These are phyloP conservation scores for Serendipita sp. DNA, from an alignment of 768 basidiomycete species.

Conservation along the genomic window DNA sequence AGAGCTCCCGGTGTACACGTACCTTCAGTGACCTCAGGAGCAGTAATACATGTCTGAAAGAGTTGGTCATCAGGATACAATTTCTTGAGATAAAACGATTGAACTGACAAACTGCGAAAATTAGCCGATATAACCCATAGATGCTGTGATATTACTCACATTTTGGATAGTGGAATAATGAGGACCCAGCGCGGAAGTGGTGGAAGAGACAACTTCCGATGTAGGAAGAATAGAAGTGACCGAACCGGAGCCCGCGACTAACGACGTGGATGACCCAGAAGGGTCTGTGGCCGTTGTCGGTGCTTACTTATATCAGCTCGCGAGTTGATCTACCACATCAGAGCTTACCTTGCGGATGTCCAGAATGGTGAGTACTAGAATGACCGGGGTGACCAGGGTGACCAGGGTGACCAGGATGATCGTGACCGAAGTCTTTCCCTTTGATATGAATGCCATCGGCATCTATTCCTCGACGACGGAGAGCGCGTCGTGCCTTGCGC, in stretches of 20 bases:
- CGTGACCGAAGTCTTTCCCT: not conserved
- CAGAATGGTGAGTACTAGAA: not conserved
- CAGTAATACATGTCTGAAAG: constrained; percentile 2
- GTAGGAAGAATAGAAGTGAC: too few relatives aligned
- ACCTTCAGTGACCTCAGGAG: constrained; percentile 15
- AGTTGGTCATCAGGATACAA: not conserved
- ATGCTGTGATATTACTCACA: not conserved
- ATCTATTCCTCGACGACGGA: not conserved
- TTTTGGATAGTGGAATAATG: constrained; percentile 3
- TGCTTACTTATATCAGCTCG: not conserved
- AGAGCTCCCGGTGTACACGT: not conserved
- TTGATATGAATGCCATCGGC: not conserved
- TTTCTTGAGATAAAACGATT: not conserved
- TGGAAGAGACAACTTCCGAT: not conserved
- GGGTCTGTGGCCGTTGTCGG: not conserved
- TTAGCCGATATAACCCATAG: not conserved
- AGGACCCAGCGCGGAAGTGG: not conserved
- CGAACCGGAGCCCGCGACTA: too few relatives aligned
- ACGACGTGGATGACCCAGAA: too few relatives aligned
- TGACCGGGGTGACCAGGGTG: not conserved
- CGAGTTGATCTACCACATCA: not conserved
- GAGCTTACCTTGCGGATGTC: not conserved
- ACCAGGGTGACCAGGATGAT: not conserved
- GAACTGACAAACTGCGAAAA: not conserved
- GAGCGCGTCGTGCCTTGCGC: not conserved